Evolutionary conservation across 768 basidiomycete genomes (phyloP).

Genomic region (Sarcodon aspratus): DNA sequence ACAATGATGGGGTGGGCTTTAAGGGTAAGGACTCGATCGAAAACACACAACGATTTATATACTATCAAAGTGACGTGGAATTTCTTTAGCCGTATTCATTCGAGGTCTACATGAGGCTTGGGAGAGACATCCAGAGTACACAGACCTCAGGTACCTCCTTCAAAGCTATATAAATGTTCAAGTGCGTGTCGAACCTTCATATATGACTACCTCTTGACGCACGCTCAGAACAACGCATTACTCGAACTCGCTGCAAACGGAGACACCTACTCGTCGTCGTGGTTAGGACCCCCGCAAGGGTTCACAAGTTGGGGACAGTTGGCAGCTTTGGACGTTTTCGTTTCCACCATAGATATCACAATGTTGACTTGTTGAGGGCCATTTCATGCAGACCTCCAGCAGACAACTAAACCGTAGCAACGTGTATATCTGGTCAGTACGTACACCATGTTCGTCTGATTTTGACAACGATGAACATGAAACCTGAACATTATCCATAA

Average conservation of each 20-base stretch:
- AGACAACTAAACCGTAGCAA: too few relatives aligned
- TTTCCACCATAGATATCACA: slow-evolving; percentile 25
- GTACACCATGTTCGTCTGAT: too few relatives aligned
- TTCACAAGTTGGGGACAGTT: slow-evolving; percentile 42
- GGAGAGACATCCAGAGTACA: slow-evolving; percentile 24
- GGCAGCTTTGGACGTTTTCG: slow-evolving; percentile 13
- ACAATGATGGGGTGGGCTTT: slow-evolving; percentile 40
- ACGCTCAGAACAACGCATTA: slow-evolving; percentile 33
- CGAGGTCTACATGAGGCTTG: slow-evolving; percentile 37
- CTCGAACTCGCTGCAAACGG: slow-evolving; percentile 35
- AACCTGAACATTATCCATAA: too few relatives aligned
- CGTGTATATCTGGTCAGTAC: too few relatives aligned
- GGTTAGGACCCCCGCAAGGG: slow-evolving; percentile 32
- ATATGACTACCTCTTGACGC: background rate
- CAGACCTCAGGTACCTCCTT: slow-evolving; percentile 26
- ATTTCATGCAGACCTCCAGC: too few relatives aligned
- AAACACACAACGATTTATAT: too few relatives aligned
- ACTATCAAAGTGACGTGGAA: background rate
- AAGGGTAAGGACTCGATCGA: slow-evolving; percentile 23
- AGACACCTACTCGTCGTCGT: slow-evolving; percentile 31
- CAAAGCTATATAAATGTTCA: slow-evolving; percentile 42
- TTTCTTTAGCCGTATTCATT: slow-evolving; percentile 27
- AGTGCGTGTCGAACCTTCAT: slow-evolving; percentile 16
- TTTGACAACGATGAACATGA: too few relatives aligned
- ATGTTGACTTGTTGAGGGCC: slow-evolving; percentile 2